Percentiles rank a stretch among this genome's conserved stretches.
These are phyloP conservation scores for Gossypium turneri DNA, from an alignment of 345 rosid genomes.

Conservation along the genomic window DNA sequence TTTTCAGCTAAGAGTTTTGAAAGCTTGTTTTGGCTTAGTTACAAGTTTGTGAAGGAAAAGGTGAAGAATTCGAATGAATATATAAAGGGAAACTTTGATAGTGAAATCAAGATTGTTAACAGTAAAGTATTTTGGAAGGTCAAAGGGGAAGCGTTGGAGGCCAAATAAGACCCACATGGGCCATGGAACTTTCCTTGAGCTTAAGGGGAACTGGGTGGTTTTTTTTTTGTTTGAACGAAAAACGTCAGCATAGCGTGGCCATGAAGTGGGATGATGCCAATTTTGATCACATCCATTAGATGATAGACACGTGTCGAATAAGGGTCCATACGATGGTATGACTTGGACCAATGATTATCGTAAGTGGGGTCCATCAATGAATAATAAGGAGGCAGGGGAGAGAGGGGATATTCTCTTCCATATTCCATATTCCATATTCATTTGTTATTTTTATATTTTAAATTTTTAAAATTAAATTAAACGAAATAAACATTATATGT, in stretches of 20 bases:
- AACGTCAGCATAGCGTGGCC: constrained; percentile 39
- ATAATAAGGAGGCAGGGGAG: too few relatives aligned
- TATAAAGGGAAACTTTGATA: constrained; percentile 9
- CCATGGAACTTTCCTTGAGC: constrained; percentile 21
- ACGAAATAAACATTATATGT: too few relatives aligned
- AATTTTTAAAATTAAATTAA: too few relatives aligned
- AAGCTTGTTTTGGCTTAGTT: background rate
- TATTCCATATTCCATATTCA: too few relatives aligned
- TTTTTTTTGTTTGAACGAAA: background rate
- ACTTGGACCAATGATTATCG: background rate
- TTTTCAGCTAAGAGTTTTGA: background rate
- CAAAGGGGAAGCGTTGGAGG: constrained; percentile 40
- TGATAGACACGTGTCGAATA: constrained; percentile 18
- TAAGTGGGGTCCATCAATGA: background rate
- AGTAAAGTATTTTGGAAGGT: constrained; percentile 25
- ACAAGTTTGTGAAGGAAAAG: background rate
- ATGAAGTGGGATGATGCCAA: constrained; percentile 23
- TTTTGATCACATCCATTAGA: constrained; percentile 13
- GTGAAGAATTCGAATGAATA: constrained; percentile 14
- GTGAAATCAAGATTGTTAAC: background rate
- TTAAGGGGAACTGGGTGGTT: background rate
- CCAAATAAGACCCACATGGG: constrained; percentile 35
- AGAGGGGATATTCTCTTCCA: background rate
- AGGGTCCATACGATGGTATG: too few relatives aligned
- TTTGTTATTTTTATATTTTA: too few relatives aligned